Base-by-base conservation (phyloP, 306 rosid genomes). In the Pachyrhizus erosus region DNA sequence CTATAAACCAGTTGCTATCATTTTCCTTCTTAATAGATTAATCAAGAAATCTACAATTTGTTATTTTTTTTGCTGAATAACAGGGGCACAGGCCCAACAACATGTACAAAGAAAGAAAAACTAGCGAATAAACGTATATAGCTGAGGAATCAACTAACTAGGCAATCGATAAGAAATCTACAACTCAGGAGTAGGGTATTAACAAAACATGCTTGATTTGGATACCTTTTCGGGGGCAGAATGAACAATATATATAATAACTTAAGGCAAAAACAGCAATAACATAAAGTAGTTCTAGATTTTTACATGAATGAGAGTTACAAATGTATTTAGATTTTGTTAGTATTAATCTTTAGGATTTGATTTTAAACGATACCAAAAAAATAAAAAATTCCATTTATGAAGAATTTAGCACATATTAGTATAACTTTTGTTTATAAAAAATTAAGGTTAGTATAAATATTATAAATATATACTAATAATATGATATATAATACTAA, bases 1-100 rank as follows among this genome's bases (percentile, higher is more conserved):
- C 40, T 17, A n/a, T 5, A 27, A 27, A 12, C 62, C 23, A 10
- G 9, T 46, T 64, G 49, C 17, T 39, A 9, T 33, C 15, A 39
- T 69, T 69, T 67, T 51, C 82, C 76, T 49, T 66, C 54, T 23
- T 6, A 23, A 48, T 12, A 48, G 9, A 54, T 27, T 21, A 76
- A 40, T 55, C 70, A 57, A 34, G 0, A 40, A 46, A 46, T 48
- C 20, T 46, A 46, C 51, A 46, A 3, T n/a, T 46, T 12, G n/a
- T 46, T 13, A 6, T 39, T 39, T 39, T 39, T 39, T 8, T 7
- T 33, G 39, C 51, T 13, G 51, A 45, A 45, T 11, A 45, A 11
- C 14, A 12, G 17, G 51, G 15, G 46, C 46, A 45, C 51, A 11
- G 4, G 17, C 51, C 51, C 51, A 45, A 45, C 51, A 45, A 11